phyloP scores from a whole-genome alignment of 345 rosid species.

The Linum usitatissimum region DNA sequence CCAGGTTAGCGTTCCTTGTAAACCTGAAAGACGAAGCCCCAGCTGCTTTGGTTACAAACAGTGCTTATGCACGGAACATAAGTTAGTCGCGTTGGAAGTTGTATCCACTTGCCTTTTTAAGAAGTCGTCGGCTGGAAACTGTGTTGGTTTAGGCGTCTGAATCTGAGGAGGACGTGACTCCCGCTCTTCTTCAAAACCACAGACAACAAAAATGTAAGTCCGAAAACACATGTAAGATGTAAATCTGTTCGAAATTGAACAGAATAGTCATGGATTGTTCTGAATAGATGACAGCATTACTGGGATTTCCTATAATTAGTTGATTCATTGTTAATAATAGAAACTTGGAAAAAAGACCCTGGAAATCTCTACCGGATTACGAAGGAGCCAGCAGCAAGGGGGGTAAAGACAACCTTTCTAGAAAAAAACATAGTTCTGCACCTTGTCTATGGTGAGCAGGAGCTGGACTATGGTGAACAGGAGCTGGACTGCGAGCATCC shows the following conservation, averaged over 20 bases:
- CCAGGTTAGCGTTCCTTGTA: constrained; percentile 45
- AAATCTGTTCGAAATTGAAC: no score
- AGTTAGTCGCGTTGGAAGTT: background rate
- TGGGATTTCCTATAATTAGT: background rate
- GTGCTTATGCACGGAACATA: background rate
- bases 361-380: background rate
- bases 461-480: constrained; percentile 28
- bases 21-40: constrained; percentile 26
- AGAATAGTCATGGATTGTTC: background rate
- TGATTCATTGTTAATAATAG: background rate
- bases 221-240: background rate
- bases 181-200: constrained; percentile 23
- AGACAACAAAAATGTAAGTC: background rate
- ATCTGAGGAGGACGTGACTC: constrained; percentile 23
- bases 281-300: background rate
- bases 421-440: constrained; percentile 11
- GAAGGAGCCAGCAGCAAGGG: background rate
- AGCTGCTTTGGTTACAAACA: background rate
- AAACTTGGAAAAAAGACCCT: background rate
- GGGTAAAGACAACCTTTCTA: background rate
- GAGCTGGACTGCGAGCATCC: constrained; percentile 25
- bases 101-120: constrained; percentile 32
- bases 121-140: constrained; percentile 41
- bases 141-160: constrained; percentile 29
- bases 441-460: constrained; percentile 39